Base-by-base conservation (phyloP, 495 filamentous ascomycete species). In the Hyaloscypha bicolor region DNA sequence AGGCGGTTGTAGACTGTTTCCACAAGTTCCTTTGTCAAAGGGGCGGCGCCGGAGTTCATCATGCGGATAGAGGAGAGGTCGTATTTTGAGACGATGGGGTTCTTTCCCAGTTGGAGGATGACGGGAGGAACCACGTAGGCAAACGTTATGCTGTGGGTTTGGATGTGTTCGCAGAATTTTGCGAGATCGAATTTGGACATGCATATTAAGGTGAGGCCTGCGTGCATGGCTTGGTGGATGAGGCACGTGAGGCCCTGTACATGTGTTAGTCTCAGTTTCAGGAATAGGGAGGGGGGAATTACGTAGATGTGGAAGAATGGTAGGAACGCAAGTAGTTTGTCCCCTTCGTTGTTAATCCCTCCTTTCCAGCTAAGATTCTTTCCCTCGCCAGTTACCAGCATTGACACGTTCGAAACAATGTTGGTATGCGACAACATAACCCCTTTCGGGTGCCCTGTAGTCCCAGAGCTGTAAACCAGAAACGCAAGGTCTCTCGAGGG, bases 261-360 rank as follows among this genome's bases (percentile, higher is more conserved):
- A 19, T 2, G 1, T 11, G 55, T 70, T 35, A 70, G 60, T 59
- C 6, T 14, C 33, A 22, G 21, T 31, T 33, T 25, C 35, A 31
- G 19, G 69, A 63, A 53, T 6, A 61, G 61, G 1, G 71, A 45
- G 57, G 69, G 65, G 69, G 72, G 14, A 58, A 57, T 12, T 68
- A 73, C 92, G 72, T 97, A 98, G 66, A 89, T 95, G 77, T 98
- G 94, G 79, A 93, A 97, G 75, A 99, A 97, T 0, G 95, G 85
- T n/a, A 97, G 73, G 65, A 97, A 90, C 2, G 90, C 93, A 51
- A 97, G 72, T 22, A 95, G 75, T 22, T 81, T 86, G 72, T 96
- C 92, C 2, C 90, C 89, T 52, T 86, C 78, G 0, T 86, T 86
- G 74, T 89, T 86, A 19, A 74, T 66, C 3, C 88, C 87, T 8